Conservation (phyloP, 805 yeast genomes). For the Huiozyma sinensis region DNA sequence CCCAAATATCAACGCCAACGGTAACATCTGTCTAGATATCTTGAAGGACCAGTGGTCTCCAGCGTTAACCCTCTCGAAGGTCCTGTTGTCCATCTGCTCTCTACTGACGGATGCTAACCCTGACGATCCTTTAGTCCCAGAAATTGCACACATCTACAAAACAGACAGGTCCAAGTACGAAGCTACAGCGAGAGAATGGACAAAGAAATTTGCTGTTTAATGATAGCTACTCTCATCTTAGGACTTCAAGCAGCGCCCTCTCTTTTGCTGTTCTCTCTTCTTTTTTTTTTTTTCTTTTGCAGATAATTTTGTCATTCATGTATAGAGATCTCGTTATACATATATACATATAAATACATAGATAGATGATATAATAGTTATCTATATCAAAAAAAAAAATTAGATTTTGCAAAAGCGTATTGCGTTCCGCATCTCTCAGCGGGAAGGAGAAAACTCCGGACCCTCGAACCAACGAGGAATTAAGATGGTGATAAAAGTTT, state of each 20-base stretch:
- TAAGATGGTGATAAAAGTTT: too few species aligned
- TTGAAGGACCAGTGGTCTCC: constrained; percentile 99
- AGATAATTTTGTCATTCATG: neutral
- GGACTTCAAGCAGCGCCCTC: neutral
- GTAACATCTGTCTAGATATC: constrained; percentile 93
- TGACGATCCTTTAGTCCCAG: constrained; percentile 97
- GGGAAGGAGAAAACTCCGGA: too few species aligned
- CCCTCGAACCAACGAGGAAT: too few species aligned
- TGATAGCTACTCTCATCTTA: neutral
- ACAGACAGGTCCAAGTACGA: constrained; percentile 90
- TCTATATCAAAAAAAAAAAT: neutral
- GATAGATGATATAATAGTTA: neutral
- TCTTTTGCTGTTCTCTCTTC: neutral
- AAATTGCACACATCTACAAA: constrained; percentile 92
- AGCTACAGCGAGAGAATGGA: constrained; percentile 97
- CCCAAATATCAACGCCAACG: constrained; percentile 92
- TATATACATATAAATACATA: neutral
- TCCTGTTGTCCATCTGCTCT: constrained; percentile 87
- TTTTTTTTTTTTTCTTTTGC: neutral
- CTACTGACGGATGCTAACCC: constrained; percentile 96
- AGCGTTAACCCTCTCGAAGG: constrained; percentile 92
- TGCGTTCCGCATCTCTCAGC: too few species aligned
- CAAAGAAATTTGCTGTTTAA: constrained; percentile 91
- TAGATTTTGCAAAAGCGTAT: too few species aligned
- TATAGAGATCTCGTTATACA: neutral